Conservation (phyloP, 1,284 basidiomycete genomes). For the Serendipita sp. region DNA sequence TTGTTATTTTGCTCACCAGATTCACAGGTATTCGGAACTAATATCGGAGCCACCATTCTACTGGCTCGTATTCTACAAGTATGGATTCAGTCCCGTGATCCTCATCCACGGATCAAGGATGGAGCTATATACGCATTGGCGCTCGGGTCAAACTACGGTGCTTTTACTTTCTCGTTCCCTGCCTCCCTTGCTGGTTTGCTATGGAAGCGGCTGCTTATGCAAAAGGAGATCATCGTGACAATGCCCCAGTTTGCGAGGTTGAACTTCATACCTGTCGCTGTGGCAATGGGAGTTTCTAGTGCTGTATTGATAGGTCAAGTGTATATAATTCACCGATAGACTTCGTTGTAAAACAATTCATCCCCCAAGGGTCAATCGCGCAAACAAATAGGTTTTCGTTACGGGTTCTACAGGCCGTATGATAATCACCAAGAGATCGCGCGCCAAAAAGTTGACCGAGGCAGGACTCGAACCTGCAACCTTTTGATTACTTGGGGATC, state of each 20-base stretch:
- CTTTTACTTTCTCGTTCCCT: constrained; percentile 81
- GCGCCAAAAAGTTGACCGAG: constrained; percentile 3
- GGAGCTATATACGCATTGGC: constrained; percentile 46
- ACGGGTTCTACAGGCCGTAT: too few species aligned
- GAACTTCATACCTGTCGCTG: constrained; percentile 47
- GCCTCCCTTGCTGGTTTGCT: constrained; percentile 83
- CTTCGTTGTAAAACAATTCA: too few species aligned
- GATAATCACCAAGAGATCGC: too few species aligned
- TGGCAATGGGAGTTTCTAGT: constrained; percentile 10
- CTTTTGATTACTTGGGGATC: not conserved
- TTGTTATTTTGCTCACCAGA: constrained; percentile 6
- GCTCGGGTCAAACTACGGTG: constrained; percentile 80
- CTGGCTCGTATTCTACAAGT: constrained; percentile 47
- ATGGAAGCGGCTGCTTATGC: constrained; percentile 67
- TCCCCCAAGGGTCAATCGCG: too few species aligned
- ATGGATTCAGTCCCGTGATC: constrained; percentile 20
- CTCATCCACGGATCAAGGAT: constrained; percentile 20
- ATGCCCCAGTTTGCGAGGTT: constrained; percentile 56
- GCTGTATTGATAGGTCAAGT: not conserved
- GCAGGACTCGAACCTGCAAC: constrained; percentile 7
- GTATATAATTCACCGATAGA: constrained; percentile 2
- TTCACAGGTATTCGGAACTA: constrained; percentile 58
- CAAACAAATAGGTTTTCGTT: too few species aligned
- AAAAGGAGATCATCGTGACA: constrained; percentile 63
- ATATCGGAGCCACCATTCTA: constrained; percentile 91